Conservation (phyloP, 805 yeast species). For the Wickerhamomyces hampshirensis region DNA sequence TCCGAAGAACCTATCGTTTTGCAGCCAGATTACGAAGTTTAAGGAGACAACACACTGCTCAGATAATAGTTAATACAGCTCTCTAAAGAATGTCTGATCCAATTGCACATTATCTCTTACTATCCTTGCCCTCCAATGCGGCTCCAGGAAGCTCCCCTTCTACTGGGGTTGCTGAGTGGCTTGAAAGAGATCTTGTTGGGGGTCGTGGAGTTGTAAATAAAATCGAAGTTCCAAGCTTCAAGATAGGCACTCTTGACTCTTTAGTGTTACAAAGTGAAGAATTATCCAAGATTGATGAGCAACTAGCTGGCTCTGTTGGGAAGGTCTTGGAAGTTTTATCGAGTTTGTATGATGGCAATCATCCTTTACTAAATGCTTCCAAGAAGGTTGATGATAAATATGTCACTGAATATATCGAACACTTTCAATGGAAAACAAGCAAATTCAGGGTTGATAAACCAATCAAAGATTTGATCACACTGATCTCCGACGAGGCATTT, state of each 20-base stretch:
- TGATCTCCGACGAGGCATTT: constrained; percentile 71
- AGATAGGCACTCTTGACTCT: constrained; percentile 91
- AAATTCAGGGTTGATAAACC: constrained; percentile 84
- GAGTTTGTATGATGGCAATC: constrained; percentile 39
- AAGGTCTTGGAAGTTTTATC: constrained; percentile 75
- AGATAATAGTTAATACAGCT: too few species aligned
- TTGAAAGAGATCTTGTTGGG: constrained; percentile 48
- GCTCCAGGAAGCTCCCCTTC: constrained; percentile 47
- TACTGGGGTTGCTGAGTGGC: constrained; percentile 42
- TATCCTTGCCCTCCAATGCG: constrained; percentile 52
- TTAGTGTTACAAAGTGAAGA: constrained; percentile 90
- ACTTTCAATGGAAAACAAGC: constrained; percentile 83
- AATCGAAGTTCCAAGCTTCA: constrained; percentile 74
- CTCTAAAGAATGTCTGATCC: constrained; percentile 30
- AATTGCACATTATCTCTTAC: constrained; percentile 42
- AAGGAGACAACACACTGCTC: too few species aligned
- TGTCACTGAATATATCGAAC: constrained; percentile 62
- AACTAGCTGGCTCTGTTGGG: constrained; percentile 59
- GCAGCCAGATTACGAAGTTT: too few species aligned
- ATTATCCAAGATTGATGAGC: constrained; percentile 74
- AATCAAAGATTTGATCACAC: constrained; percentile 65
- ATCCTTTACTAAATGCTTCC: constrained; percentile 39
- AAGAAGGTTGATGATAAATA: constrained; percentile 48
- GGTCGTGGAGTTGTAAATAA: constrained; percentile 55
- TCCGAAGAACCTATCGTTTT: too few species aligned